Conservation (phyloP, 805 yeast species). For the Candida michaelii region DNA sequence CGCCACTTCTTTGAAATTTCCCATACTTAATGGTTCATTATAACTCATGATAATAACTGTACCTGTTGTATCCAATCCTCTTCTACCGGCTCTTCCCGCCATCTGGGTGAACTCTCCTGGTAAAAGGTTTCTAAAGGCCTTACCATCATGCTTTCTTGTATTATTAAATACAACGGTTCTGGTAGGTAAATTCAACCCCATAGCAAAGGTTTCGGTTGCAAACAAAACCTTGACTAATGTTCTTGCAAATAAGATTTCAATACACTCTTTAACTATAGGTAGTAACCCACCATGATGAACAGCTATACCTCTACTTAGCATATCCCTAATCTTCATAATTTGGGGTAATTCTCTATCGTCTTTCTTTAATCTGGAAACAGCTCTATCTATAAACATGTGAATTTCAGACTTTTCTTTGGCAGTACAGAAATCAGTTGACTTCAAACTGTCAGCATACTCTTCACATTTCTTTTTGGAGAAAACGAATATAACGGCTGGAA, state of each 20-base stretch:
- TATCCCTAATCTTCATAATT: constrained; percentile 75
- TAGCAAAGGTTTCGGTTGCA: constrained; percentile 98
- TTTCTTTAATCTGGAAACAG: constrained; percentile 79
- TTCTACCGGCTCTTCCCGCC: constrained; percentile 95
- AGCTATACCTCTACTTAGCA: constrained; percentile 88
- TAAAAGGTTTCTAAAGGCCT: constrained; percentile 70
- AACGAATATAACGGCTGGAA: constrained; percentile 92
- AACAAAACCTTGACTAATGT: constrained; percentile 86
- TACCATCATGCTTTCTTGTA: constrained; percentile 87
- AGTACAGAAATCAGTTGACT: constrained; percentile 73
- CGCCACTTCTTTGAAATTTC: constrained; percentile 73
- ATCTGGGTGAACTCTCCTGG: constrained; percentile 99
- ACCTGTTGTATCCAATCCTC: constrained; percentile 86
- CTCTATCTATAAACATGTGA: constrained; percentile 88
- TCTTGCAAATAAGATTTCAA: constrained; percentile 86
- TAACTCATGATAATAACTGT: constrained; percentile 92
- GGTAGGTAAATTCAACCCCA: constrained; percentile 96
- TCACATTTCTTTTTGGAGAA: constrained; percentile 93
- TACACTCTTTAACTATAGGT: constrained; percentile 91
- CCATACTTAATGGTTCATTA: constrained; percentile 56
- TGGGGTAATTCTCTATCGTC: constrained; percentile 96
- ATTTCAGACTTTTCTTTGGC: constrained; percentile 88
- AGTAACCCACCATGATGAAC: constrained; percentile 93
- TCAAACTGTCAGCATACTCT: constrained; percentile 80
- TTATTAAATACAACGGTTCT: constrained; percentile 92